Evolutionary conservation across 345 rosid species (phyloP).

Genomic region (Nasturtium officinale): DNA sequence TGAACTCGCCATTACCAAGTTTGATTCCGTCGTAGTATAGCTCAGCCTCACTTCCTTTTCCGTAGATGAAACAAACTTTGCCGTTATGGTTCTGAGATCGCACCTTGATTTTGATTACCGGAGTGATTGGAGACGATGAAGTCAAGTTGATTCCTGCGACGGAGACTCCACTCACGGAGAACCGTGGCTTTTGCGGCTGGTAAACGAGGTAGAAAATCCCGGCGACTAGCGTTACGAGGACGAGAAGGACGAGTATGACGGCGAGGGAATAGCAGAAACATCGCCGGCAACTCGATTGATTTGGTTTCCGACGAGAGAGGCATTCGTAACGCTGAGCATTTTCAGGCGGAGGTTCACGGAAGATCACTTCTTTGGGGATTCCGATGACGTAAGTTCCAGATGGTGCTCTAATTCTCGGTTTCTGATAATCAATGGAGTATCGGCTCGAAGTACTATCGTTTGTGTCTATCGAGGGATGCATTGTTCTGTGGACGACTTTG

Average conservation of each 20-base stretch:
- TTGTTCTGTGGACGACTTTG: background rate
- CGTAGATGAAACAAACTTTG: constrained; percentile 63
- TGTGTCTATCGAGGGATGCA: constrained; percentile 23
- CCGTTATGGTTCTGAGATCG: constrained; percentile 57
- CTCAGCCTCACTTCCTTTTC: constrained; percentile 44
- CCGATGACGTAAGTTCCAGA: constrained; percentile 54
- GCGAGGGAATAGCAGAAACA: constrained; percentile 50
- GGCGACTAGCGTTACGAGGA: constrained; percentile 48
- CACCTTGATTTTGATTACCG: constrained; percentile 53
- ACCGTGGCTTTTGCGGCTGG: constrained; percentile 62
- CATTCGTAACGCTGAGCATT: constrained; percentile 55
- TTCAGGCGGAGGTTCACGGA: constrained; percentile 61
- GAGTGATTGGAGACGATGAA: constrained; percentile 47
- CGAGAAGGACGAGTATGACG: constrained; percentile 35
- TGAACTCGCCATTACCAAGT: constrained; percentile 52
- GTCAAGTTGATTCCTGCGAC: constrained; percentile 60
- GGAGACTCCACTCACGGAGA: constrained; percentile 55
- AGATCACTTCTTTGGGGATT: constrained; percentile 66
- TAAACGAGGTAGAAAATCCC: constrained; percentile 60
- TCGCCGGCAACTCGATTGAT: constrained; percentile 44
- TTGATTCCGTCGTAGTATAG: constrained; percentile 43
- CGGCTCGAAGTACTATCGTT: constrained; percentile 22
- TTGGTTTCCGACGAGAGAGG: constrained; percentile 53
- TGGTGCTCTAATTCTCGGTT: constrained; percentile 23
- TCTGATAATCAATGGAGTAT: constrained; percentile 31